A percentile compares a stretch with the other conserved stretches of the same genome.
phyloP scores from a whole-genome alignment of 2,329 filamentous ascomycete genomes.

The Emergomyces pasteurianus region DNA sequence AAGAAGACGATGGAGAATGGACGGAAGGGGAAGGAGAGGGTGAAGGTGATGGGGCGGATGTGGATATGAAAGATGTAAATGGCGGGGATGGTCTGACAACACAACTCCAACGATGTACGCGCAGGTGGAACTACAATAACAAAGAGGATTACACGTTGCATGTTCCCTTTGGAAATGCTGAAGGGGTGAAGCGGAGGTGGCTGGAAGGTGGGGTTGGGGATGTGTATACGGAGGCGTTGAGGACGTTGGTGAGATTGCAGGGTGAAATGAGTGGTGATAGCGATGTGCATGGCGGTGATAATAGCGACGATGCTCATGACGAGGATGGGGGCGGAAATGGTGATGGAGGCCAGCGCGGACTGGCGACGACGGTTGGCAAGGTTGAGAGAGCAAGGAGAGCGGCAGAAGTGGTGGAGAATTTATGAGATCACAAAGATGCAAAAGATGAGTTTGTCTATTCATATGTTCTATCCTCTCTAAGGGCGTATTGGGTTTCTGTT shows the following conservation, averaged over 20 bases:
- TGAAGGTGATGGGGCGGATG: constrained; percentile 6
- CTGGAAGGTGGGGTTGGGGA: constrained; percentile 30
- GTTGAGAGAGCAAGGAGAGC: constrained; percentile 34
- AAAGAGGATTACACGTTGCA: constrained; percentile 8
- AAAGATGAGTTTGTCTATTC: neutral
- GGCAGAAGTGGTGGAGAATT: constrained; percentile 36
- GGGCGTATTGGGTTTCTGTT: neutral
- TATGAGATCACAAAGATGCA: constrained; percentile 18
- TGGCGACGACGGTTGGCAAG: constrained; percentile 36
- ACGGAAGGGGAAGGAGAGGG: constrained; percentile 22
- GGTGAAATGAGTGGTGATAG: constrained; percentile 20
- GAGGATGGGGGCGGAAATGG: constrained; percentile 5
- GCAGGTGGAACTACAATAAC: no score
- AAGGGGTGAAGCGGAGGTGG: constrained; percentile 27
- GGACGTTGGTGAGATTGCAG: constrained; percentile 27
- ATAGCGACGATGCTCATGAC: constrained; percentile 12
- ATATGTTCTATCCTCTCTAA: constrained; percentile 1
- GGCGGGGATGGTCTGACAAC: constrained; percentile 20
- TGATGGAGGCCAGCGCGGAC: constrained; percentile 16
- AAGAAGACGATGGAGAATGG: constrained; percentile 29
- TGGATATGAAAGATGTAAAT: constrained; percentile 17
- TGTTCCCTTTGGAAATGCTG: constrained; percentile 22
- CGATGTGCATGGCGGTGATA: constrained; percentile 7
- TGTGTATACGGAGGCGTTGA: constrained; percentile 30
- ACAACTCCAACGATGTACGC: neutral